Percentiles rank a stretch among this genome's conserved stretches.
These are phyloP conservation scores for Backusella tuberculispora DNA, from an alignment of 192 early-diverging fungal genomes.

Conservation along the genomic window DNA sequence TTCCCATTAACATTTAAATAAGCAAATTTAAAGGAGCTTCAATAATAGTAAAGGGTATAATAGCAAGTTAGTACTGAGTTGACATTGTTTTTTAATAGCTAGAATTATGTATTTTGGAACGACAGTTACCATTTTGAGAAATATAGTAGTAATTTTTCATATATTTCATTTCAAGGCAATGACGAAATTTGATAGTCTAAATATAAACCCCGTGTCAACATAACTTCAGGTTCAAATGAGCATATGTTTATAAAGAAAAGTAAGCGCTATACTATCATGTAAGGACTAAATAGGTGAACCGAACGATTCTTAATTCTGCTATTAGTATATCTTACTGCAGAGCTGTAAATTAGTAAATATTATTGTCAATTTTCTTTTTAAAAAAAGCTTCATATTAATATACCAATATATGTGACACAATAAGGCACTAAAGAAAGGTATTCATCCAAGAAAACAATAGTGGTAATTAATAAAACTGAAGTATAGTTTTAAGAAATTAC, in stretches of 20 bases:
- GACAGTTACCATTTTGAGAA: background rate
- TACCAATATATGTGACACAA: too few relatives aligned
- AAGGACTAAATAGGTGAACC: too few relatives aligned
- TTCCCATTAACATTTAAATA: background rate
- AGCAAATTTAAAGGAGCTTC: background rate
- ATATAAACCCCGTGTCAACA: background rate
- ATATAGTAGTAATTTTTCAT: background rate
- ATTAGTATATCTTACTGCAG: too few relatives aligned
- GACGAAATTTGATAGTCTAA: background rate
- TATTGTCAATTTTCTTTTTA: too few relatives aligned
- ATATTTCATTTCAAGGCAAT: constrained; percentile 1
- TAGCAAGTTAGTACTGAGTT: background rate
- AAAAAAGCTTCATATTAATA: too few relatives aligned
- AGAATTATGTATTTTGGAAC: background rate
- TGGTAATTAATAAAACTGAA: too few relatives aligned
- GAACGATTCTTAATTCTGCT: too few relatives aligned
- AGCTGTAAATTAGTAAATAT: too few relatives aligned
- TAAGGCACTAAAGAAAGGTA: too few relatives aligned
- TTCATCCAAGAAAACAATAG: too few relatives aligned
- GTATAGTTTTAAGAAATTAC: too few relatives aligned
- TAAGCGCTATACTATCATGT: background rate
- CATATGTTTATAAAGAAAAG: background rate
- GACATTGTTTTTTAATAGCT: background rate
- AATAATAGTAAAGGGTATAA: too few relatives aligned
- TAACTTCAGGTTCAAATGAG: background rate